Evolutionary conservation across 164 flowering plant genomes (phyloP).

Genomic region (Tetracentron sinense): DNA sequence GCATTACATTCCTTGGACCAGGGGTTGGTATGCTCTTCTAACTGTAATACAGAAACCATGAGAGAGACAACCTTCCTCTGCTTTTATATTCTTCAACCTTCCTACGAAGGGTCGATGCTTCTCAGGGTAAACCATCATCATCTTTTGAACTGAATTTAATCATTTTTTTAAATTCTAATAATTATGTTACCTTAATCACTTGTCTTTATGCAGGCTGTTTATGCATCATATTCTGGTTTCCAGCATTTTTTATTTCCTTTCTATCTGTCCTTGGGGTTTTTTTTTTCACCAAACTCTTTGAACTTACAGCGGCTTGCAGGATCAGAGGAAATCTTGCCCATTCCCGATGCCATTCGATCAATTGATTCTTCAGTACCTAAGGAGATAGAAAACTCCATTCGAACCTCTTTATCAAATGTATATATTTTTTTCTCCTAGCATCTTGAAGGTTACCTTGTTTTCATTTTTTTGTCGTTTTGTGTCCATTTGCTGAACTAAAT

Average conservation of each 20-base stretch:
- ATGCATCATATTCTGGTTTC: not conserved
- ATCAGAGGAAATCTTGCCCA: conserved; percentile 65
- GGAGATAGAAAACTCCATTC: conserved; percentile 49
- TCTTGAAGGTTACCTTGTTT: not conserved
- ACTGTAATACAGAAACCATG: conserved; percentile 59
- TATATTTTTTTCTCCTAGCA: not conserved
- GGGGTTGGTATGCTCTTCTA: conserved; percentile 72
- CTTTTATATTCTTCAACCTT: conserved; percentile 78
- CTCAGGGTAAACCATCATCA: conserved; percentile 47
- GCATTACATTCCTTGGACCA: conserved; percentile 63
- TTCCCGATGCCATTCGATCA: conserved; percentile 37
- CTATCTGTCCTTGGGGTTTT: not conserved
- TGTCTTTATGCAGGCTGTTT: not conserved
- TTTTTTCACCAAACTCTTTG: not conserved
- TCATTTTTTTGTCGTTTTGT: not conserved
- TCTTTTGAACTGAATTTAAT: too few relatives aligned
- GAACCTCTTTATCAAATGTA: conserved; percentile 50
- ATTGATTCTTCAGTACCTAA: conserved; percentile 26
- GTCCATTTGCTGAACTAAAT: conserved; percentile 1
- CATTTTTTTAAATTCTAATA: too few relatives aligned
- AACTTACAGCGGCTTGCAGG: conserved; percentile 72
- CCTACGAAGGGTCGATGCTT: conserved; percentile 82
- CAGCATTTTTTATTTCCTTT: not conserved
- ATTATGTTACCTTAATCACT: too few relatives aligned
- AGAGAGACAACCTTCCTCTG: conserved; percentile 44